phyloP scores from a whole-genome alignment of 306 rosid genomes.

The Prinsepia uniflora region DNA sequence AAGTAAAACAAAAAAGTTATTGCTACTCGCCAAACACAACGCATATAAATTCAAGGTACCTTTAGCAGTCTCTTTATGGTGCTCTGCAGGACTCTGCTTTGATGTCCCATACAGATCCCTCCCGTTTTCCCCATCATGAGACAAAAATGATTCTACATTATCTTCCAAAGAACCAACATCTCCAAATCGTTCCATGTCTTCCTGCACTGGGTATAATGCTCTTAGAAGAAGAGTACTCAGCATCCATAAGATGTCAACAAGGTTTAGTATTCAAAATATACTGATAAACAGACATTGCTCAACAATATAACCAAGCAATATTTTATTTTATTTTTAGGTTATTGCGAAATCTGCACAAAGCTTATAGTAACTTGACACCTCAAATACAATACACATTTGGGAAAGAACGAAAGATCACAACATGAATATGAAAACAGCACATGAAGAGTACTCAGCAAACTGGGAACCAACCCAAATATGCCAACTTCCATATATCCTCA shows the following conservation, averaged over 20 bases:
- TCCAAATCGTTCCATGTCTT: conserved; percentile 83
- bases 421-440: background rate
- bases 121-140: conserved; percentile 76
- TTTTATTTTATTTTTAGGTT: background rate
- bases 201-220: conserved; percentile 44
- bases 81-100: conserved; percentile 59
- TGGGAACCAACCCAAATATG: conserved; percentile 6
- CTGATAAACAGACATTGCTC: background rate
- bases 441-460: background rate
- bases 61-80: conserved; percentile 68
- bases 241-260: conserved; percentile 5
- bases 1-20: conserved; percentile 9
- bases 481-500: background rate
- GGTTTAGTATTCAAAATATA: background rate
- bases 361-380: background rate
- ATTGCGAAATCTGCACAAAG: background rate
- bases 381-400: background rate
- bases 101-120: conserved; percentile 69
- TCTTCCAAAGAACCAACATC: conserved; percentile 90
- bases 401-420: background rate
- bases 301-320: background rate
- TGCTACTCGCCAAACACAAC: background rate
- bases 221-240: conserved; percentile 11
- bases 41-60: conserved; percentile 38
- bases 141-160: conserved; percentile 84